Percentiles rank a stretch among this genome's conserved stretches.
Conservation (phyloP, 768 basidiomycete species). For the Rubroboletus satanas region DNA sequence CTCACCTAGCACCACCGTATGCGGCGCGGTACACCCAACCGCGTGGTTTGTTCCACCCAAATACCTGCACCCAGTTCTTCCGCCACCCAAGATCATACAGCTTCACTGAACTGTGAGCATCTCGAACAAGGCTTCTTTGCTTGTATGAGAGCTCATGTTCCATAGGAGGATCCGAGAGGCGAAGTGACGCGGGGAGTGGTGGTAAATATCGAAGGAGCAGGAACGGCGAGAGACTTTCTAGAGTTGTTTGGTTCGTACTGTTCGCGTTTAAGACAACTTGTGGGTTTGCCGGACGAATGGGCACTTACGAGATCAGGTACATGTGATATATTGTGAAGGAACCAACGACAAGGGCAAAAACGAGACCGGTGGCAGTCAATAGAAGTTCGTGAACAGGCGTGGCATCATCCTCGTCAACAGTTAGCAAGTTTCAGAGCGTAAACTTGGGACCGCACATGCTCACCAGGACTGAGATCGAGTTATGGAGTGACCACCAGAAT, state of each 20-base stretch:
- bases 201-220: conserved; percentile 69
- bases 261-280: background rate
- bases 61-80: conserved; percentile 64
- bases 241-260: conserved; percentile 84
- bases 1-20: conserved; percentile 65
- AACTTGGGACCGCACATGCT: conserved; percentile 23
- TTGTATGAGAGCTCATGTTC: conserved; percentile 65
- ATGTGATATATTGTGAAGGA: conserved; percentile 74
- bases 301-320: conserved; percentile 67
- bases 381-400: conserved; percentile 71
- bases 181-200: conserved; percentile 44
- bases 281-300: background rate
- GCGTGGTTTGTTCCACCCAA: conserved; percentile 52
- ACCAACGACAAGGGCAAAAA: conserved; percentile 65
- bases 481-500: conserved; percentile 61
- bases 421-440: background rate
- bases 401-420: conserved; percentile 46
- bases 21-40: conserved; percentile 53
- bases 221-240: conserved; percentile 75
- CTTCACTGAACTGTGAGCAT: conserved; percentile 56
- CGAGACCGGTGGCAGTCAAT: conserved; percentile 53
- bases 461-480: conserved; percentile 56
- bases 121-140: conserved; percentile 63
- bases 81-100: conserved; percentile 74
- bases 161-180: conserved; percentile 63